A percentile compares a stretch with the other conserved stretches of the same genome.
Evolutionary conservation across 768 basidiomycete genomes (phyloP).

Genomic region (Guyanaporus albipodus): DNA sequence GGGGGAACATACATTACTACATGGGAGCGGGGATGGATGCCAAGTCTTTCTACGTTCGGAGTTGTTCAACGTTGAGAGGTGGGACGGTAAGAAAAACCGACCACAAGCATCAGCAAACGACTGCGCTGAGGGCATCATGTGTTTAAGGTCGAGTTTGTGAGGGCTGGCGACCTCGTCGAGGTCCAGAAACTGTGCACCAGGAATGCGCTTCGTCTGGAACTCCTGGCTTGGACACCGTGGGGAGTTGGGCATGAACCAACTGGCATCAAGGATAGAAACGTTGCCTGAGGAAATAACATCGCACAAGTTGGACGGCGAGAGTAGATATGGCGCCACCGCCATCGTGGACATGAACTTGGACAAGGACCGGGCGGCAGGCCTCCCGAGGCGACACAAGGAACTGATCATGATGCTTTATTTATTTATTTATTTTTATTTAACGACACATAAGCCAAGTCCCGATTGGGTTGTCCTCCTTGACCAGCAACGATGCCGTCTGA

Average conservation of each 20-base stretch:
- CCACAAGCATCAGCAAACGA: constrained; percentile 78
- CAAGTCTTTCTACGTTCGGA: constrained; percentile 54
- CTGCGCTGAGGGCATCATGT: constrained; percentile 84
- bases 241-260: constrained; percentile 94
- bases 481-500: constrained; percentile 78
- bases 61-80: constrained; percentile 6
- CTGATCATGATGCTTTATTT: constrained; percentile 2
- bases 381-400: constrained; percentile 8
- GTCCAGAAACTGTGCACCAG: constrained; percentile 70
- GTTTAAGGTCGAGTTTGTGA: constrained; percentile 78
- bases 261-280: constrained; percentile 60
- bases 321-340: constrained; percentile 41
- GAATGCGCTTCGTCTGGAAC: constrained; percentile 63
- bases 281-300: constrained; percentile 33
- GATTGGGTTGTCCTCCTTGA: constrained; percentile 6
- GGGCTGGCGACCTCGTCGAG: constrained; percentile 73
- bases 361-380: constrained; percentile 1
- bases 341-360: constrained; percentile 38
- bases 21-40: constrained; percentile 68
- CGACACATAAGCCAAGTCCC: constrained; percentile 1
- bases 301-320: constrained; percentile 49
- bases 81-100: constrained; percentile 36
- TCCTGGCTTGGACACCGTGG: constrained; percentile 68
- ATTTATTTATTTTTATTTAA: constrained; percentile 18
- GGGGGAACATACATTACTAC: constrained; percentile 66